A percentile compares a stretch with the other conserved stretches of the same genome.
phyloP scores from a whole-genome alignment of 2,329 filamentous ascomycete genomes.

The Bipolaris zeicola region DNA sequence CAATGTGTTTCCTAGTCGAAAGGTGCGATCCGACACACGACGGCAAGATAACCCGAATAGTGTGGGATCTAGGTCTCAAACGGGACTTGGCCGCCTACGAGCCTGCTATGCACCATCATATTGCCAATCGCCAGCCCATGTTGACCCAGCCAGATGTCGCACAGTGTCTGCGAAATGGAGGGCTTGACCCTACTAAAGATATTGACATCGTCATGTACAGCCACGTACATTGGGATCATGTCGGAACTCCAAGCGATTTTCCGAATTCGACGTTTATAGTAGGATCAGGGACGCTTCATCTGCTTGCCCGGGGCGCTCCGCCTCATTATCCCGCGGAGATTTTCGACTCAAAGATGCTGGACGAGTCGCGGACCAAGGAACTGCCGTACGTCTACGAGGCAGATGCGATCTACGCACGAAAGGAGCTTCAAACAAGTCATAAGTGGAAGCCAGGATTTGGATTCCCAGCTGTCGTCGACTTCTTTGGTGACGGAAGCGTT shows the following conservation, averaged over 20 bases:
- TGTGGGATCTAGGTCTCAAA: too few relatives aligned
- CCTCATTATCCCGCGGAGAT: neutral
- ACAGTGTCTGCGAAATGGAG: too few relatives aligned
- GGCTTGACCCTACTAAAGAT: neutral
- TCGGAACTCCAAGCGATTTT: neutral
- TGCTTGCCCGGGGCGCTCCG: neutral
- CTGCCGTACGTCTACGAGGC: neutral
- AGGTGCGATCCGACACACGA: too few relatives aligned
- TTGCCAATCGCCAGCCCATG: too few relatives aligned
- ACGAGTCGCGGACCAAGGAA: neutral
- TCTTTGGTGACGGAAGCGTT: conserved; percentile 55
- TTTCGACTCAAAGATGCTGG: neutral
- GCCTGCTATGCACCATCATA: too few relatives aligned
- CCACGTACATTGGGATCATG: neutral
- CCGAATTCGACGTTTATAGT: neutral
- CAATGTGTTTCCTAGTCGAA: too few relatives aligned
- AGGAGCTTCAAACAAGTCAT: neutral
- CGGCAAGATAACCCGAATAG: too few relatives aligned
- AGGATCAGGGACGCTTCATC: neutral
- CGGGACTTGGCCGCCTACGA: too few relatives aligned
- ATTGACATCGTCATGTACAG: neutral
- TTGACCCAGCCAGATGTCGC: too few relatives aligned
- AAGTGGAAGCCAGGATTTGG: neutral
- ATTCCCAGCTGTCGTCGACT: conserved; percentile 35
- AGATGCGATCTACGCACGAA: neutral